Evolutionary conservation across 352 stramenopile genomes (phyloP), one percentile per base, ranked within the genome.

Genomic region (Globisporangium lucens): DNA sequence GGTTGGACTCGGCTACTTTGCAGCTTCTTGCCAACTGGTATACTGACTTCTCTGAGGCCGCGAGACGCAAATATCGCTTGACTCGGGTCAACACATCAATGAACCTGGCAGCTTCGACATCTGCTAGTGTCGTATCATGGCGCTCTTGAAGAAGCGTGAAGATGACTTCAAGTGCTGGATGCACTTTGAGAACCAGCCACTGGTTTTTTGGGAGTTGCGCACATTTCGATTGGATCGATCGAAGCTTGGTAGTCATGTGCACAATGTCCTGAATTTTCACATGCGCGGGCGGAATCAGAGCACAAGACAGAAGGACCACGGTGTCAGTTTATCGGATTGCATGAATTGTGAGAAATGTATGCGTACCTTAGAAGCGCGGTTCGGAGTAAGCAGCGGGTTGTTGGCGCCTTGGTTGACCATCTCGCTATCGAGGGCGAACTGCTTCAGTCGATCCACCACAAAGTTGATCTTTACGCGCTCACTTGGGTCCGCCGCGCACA

Each of bases 381-480:
- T 22, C 13, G 15, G 13, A 22, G 41, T 49, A n/a, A 64, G 20
- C 22, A 29, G 36, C 58, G 13, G 3, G 7, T 47, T 64, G 41
- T 56, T 17, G 20, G 2, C 30, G 8, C 8, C 17, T 46, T 4
- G 33, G 7, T 41, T 29, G 27, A 10, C 3, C 53, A 27, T 24
- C 5, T 15, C 57, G 8, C 38, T 63, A 20, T 41, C n/a, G 8
- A 41, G 10, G 9, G 38, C 22, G 17, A 64, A 64, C 38, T 64
- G n/a, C 35, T 51, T 49, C 15, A 71, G 66, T 22, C 36, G 49
- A 15, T 53, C 52, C 52, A 72, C 61, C 10, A 73, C 66, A 13
- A 29, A 64, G 13, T 8, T 57, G 51, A 72, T 72, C n/a, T 56
- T 51, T 3, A 70, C 20, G 9, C 66, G 65, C 29, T 64, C 52